phyloP scores from a whole-genome alignment of 2,329 filamentous ascomycete genomes.

The Dactylellina leptospora region DNA sequence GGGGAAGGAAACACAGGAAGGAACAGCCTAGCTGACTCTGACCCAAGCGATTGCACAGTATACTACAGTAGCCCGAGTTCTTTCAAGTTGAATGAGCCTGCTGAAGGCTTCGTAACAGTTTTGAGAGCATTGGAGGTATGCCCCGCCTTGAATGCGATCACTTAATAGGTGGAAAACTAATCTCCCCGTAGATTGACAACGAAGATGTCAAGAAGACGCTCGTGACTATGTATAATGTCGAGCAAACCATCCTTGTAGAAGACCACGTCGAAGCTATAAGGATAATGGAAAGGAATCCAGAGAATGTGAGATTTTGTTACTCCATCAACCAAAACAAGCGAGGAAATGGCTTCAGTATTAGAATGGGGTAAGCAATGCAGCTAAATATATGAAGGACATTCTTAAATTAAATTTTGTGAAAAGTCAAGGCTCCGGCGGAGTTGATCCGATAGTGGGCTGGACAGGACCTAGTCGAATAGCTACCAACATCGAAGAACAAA shows the following conservation, averaged over 20 bases:
- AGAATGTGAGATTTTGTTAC: slow-evolving; percentile 78
- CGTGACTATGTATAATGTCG: slow-evolving; percentile 82
- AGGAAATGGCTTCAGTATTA: slow-evolving; percentile 70
- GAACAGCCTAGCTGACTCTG: slow-evolving; percentile 26
- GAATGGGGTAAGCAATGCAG: slow-evolving; percentile 62
- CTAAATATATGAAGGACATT: no score
- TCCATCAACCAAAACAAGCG: slow-evolving; percentile 71
- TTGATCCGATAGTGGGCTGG: slow-evolving; percentile 62
- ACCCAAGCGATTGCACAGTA: slow-evolving; percentile 67
- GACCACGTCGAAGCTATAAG: slow-evolving; percentile 72
- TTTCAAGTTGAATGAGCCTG: slow-evolving; percentile 79
- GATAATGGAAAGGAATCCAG: slow-evolving; percentile 73
- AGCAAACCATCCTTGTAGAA: slow-evolving; percentile 82
- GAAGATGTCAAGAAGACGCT: slow-evolving; percentile 79
- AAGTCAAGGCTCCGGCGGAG: slow-evolving; percentile 55
- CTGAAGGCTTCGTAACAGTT: slow-evolving; percentile 76
- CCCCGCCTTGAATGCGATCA: not conserved
- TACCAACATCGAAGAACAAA: slow-evolving; percentile 75
- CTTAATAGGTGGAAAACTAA: not conserved
- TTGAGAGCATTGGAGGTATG: slow-evolving; percentile 74
- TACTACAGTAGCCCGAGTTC: slow-evolving; percentile 70
- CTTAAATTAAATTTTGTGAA: not conserved
- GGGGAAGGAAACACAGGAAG: not conserved
- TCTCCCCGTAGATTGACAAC: slow-evolving; percentile 77
- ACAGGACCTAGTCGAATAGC: slow-evolving; percentile 75